Conservation (phyloP, 2,329 filamentous ascomycete genomes). For the Scedosporium dehoogii region DNA sequence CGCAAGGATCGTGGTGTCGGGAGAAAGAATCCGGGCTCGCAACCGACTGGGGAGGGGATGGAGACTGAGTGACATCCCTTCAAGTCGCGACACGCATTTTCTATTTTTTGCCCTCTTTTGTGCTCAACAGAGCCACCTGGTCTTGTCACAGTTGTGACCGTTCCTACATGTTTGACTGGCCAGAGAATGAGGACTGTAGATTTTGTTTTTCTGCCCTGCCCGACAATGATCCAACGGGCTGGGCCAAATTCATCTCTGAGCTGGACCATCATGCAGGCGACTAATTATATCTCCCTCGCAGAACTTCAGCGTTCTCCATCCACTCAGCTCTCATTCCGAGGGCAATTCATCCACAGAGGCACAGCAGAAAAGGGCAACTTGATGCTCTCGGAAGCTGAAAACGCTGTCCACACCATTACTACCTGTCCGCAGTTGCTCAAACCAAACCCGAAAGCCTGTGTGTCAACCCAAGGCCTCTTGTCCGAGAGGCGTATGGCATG, state of each 20-base stretch:
- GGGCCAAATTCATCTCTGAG: background rate
- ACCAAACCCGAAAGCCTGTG: background rate
- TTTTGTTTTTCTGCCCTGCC: background rate
- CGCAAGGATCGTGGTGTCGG: no score
- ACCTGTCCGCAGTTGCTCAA: background rate
- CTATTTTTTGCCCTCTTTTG: background rate
- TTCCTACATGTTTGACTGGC: background rate
- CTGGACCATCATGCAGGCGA: background rate
- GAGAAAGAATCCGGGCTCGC: no score
- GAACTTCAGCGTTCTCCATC: background rate
- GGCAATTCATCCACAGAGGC: background rate
- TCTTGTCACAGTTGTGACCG: background rate
- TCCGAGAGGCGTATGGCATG: background rate
- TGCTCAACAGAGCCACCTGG: background rate
- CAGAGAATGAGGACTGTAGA: background rate
- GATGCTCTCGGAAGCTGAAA: background rate
- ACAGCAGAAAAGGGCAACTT: background rate
- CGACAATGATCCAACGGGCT: background rate
- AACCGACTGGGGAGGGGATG: no score
- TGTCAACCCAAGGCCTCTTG: background rate
- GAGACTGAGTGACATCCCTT: no score
- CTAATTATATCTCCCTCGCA: background rate
- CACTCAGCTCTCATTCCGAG: background rate
- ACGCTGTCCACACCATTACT: background rate
- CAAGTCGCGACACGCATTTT: background rate